Evolutionary conservation across 2,329 filamentous ascomycete genomes (phyloP).

Genomic region (Aspergillus unguis): DNA sequence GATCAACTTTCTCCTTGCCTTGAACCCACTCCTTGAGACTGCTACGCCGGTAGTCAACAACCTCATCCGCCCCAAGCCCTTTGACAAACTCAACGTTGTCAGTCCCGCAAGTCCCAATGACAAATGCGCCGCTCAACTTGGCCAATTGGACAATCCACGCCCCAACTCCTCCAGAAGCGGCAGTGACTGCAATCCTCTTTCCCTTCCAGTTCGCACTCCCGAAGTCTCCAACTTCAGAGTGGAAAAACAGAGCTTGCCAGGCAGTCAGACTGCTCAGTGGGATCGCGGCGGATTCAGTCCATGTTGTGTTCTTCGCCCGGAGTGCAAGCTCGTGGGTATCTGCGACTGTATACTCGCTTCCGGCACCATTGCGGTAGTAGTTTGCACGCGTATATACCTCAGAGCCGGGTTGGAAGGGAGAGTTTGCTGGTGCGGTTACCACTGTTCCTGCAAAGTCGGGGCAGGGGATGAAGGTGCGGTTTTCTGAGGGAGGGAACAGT

Average conservation of each 20-base stretch:
- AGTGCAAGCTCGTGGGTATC: constrained; percentile 37
- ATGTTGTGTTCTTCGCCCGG: constrained; percentile 34
- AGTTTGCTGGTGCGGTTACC: constrained; percentile 30
- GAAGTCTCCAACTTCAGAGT: constrained; percentile 24
- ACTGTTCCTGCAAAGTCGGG: constrained; percentile 44
- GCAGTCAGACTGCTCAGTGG: constrained; percentile 44
- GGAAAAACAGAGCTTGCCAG: constrained; percentile 45
- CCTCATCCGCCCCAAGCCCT: constrained; percentile 40
- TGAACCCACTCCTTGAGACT: constrained; percentile 30
- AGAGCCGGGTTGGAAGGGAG: constrained; percentile 39
- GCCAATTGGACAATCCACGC: constrained; percentile 42
- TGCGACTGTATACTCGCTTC: constrained; percentile 37
- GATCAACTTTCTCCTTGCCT: constrained; percentile 35
- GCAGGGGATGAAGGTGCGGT: constrained; percentile 36
- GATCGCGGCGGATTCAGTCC: constrained; percentile 37
- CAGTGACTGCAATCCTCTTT: constrained; percentile 45
- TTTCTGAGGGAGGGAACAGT: constrained; percentile 23
- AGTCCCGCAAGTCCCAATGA: constrained; percentile 41
- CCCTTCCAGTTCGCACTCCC: constrained; percentile 19
- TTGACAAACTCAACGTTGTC: constrained; percentile 40
- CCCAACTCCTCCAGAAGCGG: constrained; percentile 46
- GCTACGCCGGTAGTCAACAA: constrained; percentile 39
- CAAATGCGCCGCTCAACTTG: constrained; percentile 28
- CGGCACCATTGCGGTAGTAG: constrained; percentile 36
- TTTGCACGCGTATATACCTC: constrained; percentile 40